These are phyloP conservation scores for Ichthyophthirius multifiliis DNA, from an alignment of 169 alveolate genomes.

Conservation along the genomic window DNA sequence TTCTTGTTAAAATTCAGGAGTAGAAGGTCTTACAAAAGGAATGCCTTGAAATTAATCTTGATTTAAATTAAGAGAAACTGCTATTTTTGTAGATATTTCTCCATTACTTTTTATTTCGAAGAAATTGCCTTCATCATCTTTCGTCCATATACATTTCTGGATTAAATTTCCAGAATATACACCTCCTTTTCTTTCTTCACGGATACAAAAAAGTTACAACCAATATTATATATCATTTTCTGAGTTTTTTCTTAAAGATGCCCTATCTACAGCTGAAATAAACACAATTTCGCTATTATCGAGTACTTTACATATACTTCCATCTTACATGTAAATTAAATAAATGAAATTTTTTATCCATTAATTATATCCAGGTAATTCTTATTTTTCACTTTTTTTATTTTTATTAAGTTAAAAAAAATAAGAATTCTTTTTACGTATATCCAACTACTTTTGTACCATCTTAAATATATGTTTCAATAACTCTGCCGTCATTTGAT, in stretches of 20 bases:
- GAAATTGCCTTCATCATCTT: constrained; percentile 83
- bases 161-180: constrained; percentile 70
- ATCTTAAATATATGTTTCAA: constrained; percentile 72
- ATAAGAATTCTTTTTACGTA: constrained; percentile 37
- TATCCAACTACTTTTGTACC: constrained; percentile 59
- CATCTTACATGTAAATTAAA: constrained; percentile 62
- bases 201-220: constrained; percentile 76
- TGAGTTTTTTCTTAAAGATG: constrained; percentile 66
- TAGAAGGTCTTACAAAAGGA: neutral
- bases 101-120: constrained; percentile 72
- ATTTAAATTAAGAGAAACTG: constrained; percentile 68
- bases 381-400: constrained; percentile 39
- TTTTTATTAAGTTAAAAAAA: neutral
- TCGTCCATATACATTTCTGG: constrained; percentile 71
- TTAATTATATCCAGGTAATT: constrained; percentile 60
- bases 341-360: constrained; percentile 48
- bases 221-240: constrained; percentile 70
- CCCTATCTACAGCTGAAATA: constrained; percentile 77
- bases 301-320: constrained; percentile 67
- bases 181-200: constrained; percentile 83
- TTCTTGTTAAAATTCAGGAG: constrained; percentile 26
- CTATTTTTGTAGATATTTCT: constrained; percentile 62
- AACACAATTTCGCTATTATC: constrained; percentile 84
- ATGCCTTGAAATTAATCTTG: constrained; percentile 43
- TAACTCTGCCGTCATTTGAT: constrained; percentile 74